Base-by-base conservation (phyloP, 805 yeast species). In the Tetrapisispora phaffii region DNA sequence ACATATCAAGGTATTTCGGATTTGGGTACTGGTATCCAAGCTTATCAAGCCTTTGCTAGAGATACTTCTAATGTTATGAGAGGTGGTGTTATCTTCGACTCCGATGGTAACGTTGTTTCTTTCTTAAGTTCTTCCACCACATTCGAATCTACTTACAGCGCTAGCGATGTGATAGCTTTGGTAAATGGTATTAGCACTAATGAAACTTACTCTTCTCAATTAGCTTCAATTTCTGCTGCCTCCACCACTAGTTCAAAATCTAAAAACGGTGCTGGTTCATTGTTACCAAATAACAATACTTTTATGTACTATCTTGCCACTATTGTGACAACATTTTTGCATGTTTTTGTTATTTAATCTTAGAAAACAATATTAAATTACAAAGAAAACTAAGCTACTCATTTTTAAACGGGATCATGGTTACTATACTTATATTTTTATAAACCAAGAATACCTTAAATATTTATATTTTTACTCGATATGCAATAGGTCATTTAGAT, bases 41-140 rank as follows among this genome's bases (percentile, higher is more conserved):
- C 75, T 28, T 59, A 65, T 34, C 86, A 81, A 26, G 76, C 71
- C 55, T 66, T 81, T 41, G 57, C 65, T 44, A 75, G 90, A 70
- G 73, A 75, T 41, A 68, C 73, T 41, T 45, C 53, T 9, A 54
- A 66, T 5, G 65, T 72, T 19, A 79, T 80, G 84, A 66, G 53
- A 46, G 90, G 90, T 44, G 90, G 89, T 60, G 86, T 80, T 34
- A 72, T 76, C 5, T 81, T 82, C 52, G 84, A 76, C 48, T 62
- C 74, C 42, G 69, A 72, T 50, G 87, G 86, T 36, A 68, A 68
- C 35, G 80, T 76, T 16, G 63, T 75, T 13, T 79, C 80, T 4
- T 82, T 80, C 62, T 47, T 81, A 48, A 73, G 81, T 28, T 72
- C 79, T 56, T 57, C 62, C 20, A 73, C 84, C 22, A 41, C 68